Evolutionary conservation across 2,329 filamentous ascomycete genomes (phyloP).

Genomic region (Mariannaea elegans): DNA sequence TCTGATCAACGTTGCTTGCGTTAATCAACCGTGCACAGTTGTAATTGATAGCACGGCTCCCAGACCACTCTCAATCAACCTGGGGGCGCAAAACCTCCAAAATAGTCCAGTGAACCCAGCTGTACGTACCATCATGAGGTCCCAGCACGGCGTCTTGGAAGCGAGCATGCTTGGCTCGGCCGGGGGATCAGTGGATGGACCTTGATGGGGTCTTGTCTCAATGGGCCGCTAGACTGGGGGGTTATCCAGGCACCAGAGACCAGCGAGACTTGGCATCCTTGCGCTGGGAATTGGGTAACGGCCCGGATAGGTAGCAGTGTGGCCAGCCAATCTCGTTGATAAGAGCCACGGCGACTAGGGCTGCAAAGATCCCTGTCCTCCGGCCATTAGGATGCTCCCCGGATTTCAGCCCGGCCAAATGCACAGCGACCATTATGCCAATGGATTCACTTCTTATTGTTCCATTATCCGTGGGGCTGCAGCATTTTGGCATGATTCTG

Average conservation of each 20-base stretch:
- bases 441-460: slow-evolving; percentile 26
- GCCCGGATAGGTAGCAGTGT: slow-evolving; percentile 49
- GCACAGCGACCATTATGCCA: slow-evolving; percentile 26
- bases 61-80: slow-evolving; percentile 27
- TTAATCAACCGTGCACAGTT: slow-evolving; percentile 12
- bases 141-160: slow-evolving; percentile 37
- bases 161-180: slow-evolving; percentile 38
- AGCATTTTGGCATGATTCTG: slow-evolving; percentile 43
- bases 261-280: slow-evolving; percentile 32
- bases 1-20: slow-evolving; percentile 12
- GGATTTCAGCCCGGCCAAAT: slow-evolving; percentile 43
- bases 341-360: slow-evolving; percentile 41
- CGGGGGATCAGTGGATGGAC: slow-evolving; percentile 33
- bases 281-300: slow-evolving; percentile 43
- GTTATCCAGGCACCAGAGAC: slow-evolving; percentile 27
- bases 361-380: slow-evolving; percentile 38
- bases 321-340: slow-evolving; percentile 42
- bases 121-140: slow-evolving; percentile 35
- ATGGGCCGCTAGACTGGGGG: slow-evolving; percentile 17
- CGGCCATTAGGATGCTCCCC: slow-evolving; percentile 43
- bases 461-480: slow-evolving; percentile 28
- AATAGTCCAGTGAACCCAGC: slow-evolving; percentile 28
- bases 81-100: slow-evolving; percentile 26
- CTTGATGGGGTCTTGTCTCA: slow-evolving; percentile 36
- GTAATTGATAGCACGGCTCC: slow-evolving; percentile 20